A percentile compares a stretch with the other conserved stretches of the same genome.
phyloP scores from a whole-genome alignment of 805 yeast genomes.

The Yarrowia keelungensis region DNA sequence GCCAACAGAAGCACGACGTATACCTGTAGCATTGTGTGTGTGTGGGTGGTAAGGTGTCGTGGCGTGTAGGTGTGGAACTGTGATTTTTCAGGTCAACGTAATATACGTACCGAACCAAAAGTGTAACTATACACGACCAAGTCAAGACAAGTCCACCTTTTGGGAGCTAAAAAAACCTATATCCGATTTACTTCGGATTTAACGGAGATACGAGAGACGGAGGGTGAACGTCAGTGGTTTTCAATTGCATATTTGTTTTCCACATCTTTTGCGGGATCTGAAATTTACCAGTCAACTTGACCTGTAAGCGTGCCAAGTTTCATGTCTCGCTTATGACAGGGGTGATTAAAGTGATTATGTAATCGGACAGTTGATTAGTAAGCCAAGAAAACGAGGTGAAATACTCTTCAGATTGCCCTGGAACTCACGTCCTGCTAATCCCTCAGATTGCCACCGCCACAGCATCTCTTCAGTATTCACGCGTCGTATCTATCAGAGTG shows the following conservation, averaged over 20 bases:
- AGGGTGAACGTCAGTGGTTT: no score
- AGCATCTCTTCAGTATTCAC: no score
- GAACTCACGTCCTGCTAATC: no score
- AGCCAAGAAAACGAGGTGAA: no score
- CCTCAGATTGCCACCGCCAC: slow-evolving; percentile 3
- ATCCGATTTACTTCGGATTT: slow-evolving; percentile 1
- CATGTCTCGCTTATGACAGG: slow-evolving; percentile 9
- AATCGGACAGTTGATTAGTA: background rate
- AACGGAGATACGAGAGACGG: background rate
- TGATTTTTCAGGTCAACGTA: background rate
- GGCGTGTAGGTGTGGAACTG: background rate
- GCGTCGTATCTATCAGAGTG: background rate
- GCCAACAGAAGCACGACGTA: slow-evolving; percentile 38
- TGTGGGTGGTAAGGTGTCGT: background rate
- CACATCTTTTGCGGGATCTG: background rate
- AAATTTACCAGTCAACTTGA: background rate
- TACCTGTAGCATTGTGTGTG: slow-evolving; percentile 2
- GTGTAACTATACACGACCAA: background rate
- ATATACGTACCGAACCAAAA: background rate
- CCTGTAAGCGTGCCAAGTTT: background rate
- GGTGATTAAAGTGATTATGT: background rate
- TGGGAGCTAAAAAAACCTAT: background rate
- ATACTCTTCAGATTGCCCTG: no score
- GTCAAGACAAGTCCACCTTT: no score
- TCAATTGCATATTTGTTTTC: no score